Evolutionary conservation across 345 rosid species (phyloP).

Genomic region (Jatropha curcas): DNA sequence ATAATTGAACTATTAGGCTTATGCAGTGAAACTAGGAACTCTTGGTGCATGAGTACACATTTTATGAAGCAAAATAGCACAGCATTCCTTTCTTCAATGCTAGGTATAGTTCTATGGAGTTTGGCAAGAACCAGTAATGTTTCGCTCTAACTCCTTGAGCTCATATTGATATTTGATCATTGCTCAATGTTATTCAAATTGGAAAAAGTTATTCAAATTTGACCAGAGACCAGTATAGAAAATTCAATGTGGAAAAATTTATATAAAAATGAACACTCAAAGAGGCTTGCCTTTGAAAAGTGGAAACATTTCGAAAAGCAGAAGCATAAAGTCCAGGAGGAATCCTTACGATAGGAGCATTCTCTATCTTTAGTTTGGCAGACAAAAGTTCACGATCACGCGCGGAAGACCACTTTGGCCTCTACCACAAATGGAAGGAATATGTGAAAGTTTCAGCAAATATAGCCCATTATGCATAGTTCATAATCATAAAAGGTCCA

Average conservation of each 20-base stretch:
- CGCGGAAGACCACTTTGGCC: constrained; percentile 49
- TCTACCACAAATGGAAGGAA: constrained; percentile 41
- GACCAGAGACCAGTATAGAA: neutral
- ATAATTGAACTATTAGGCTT: neutral
- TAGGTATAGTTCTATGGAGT: neutral
- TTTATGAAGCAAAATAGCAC: neutral
- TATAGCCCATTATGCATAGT: constrained; percentile 8
- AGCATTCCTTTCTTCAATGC: neutral
- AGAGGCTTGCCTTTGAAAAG: constrained; percentile 53
- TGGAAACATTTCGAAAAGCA: constrained; percentile 66
- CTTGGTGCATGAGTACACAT: neutral
- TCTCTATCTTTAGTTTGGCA: constrained; percentile 55
- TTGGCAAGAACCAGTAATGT: neutral
- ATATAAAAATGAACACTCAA: neutral
- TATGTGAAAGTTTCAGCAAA: constrained; percentile 11
- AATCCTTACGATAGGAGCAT: constrained; percentile 43
- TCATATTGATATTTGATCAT: neutral
- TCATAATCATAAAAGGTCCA: constrained; percentile 6
- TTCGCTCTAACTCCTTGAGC: neutral
- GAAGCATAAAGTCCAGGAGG: constrained; percentile 45
- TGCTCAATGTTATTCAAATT: no score
- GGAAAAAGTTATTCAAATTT: neutral
- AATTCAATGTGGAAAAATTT: neutral
- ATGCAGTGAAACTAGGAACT: neutral
- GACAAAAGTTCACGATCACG: constrained; percentile 61